Base-by-base conservation (phyloP, 2,329 filamentous ascomycete genomes). In the Fusarium marasasianum region DNA sequence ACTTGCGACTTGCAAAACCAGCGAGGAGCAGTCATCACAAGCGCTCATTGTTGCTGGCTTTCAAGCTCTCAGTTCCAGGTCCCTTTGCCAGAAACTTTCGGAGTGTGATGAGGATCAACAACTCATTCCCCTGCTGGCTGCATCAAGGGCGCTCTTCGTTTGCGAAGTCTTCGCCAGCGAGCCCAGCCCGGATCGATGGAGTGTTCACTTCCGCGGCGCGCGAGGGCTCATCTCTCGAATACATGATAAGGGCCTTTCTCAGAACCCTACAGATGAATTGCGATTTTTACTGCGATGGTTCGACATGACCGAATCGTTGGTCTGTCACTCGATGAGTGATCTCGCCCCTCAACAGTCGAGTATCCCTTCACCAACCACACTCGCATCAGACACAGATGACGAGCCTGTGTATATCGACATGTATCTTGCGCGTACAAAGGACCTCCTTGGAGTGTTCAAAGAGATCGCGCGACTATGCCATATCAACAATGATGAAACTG, bases 111-210 rank as follows among this genome's bases (percentile, higher is more conserved):
- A 72, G 8, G 59, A 69, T 14, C 67, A 72, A 22, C 63, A 69
- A 20, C 68, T 74, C 8, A 38, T 74, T 6, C 71, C 72, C 1
- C 43, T 74, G 7, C 51, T 74, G 3, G 72, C 72, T 2, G 41
- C 72, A 22, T 69, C 72, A 1, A 51, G 72, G 24, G 64, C 71
- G 1, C 45, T 74, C 31, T 74, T 74, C 10, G 72, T 74, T 26
- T 74, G 72, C 24, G 72, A 74, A 35, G 72, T 74, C 8, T 74
- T 74, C 29, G 72, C 72, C 8, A 71, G 62, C 10, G 69, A 74
- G 15, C 72, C 72, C 5, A 74, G 53, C 4, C 63, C 71, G 1
- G 72, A 74, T 14, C 72, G 72, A 61, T 74, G 72, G 72, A 74
- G 72, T 8, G 63, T 74, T 15, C 72, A 74, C 40, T 74, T 74